Evolutionary conservation across 305 asterid species (phyloP).

Genomic region (Plantago coronopus): DNA sequence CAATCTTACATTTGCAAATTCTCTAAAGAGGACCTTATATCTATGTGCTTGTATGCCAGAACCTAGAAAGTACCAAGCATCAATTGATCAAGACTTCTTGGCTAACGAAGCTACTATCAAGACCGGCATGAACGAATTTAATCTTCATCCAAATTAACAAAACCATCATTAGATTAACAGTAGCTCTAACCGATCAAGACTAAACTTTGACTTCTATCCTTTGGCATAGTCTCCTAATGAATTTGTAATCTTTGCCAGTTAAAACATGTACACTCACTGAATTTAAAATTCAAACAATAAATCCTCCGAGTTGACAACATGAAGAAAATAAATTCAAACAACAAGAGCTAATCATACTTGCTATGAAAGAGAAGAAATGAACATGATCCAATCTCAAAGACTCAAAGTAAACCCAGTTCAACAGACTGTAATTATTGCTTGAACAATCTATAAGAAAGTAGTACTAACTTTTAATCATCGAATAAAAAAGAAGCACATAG

Average conservation of each 20-base stretch:
- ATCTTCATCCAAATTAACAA: too few species aligned
- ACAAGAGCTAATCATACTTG: not conserved
- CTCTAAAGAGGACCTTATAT: too few species aligned
- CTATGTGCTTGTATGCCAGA: too few species aligned
- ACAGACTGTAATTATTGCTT: not conserved
- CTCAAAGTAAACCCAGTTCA: constrained; percentile 20
- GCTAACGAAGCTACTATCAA: too few species aligned
- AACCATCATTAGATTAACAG: too few species aligned
- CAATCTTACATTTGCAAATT: too few species aligned
- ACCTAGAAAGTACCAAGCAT: too few species aligned
- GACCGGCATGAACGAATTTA: too few species aligned
- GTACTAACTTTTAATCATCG: not conserved
- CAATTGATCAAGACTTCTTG: too few species aligned
- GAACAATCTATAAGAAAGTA: too few species aligned
- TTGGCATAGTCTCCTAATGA: not conserved
- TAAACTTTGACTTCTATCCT: not conserved
- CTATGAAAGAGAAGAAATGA: constrained; percentile 10
- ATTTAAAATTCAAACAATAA: not conserved
- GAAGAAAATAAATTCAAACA: not conserved
- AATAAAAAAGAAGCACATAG: not conserved
- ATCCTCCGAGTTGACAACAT: not conserved
- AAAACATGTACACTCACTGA: not conserved
- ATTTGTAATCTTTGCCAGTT: too few species aligned
- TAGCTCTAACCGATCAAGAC: not conserved
- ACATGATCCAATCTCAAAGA: constrained; percentile 17